Percentiles rank a stretch among this genome's conserved stretches.
phyloP scores from a whole-genome alignment of 495 filamentous ascomycete species.

The Penicillium canescens region DNA sequence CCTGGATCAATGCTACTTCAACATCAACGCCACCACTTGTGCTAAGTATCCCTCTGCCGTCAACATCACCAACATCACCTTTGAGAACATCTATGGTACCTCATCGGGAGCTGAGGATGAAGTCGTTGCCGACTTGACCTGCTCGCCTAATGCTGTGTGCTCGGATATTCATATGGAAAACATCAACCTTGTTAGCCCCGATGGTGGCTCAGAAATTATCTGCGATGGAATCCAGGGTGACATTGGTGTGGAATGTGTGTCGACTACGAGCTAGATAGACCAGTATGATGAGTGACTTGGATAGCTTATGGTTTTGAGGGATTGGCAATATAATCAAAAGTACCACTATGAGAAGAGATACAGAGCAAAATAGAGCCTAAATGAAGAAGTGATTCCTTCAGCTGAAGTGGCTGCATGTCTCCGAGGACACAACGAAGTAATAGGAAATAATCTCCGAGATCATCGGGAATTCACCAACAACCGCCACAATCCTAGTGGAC shows the following conservation, averaged over 20 bases:
- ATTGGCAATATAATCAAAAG: neutral
- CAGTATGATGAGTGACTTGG: too few species aligned
- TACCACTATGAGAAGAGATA: neutral
- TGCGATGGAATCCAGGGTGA: conserved; percentile 54
- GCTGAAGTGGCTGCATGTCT: too few species aligned
- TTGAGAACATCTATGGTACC: conserved; percentile 56
- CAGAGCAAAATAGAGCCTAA: too few species aligned
- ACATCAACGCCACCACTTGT: conserved; percentile 51
- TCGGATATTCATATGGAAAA: conserved; percentile 50
- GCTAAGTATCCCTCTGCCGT: conserved; percentile 50
- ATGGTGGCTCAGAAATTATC: conserved; percentile 45
- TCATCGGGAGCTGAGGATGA: conserved; percentile 50
- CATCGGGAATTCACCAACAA: too few species aligned
- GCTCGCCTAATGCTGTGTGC: conserved; percentile 56
- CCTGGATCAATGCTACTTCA: conserved; percentile 61
- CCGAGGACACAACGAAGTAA: too few species aligned
- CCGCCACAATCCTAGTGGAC: too few species aligned
- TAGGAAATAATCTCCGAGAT: too few species aligned
- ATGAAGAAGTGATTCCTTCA: too few species aligned
- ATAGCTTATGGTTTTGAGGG: too few species aligned
- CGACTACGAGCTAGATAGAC: conserved; percentile 6
- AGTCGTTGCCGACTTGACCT: conserved; percentile 51
- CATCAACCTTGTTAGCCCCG: conserved; percentile 51
- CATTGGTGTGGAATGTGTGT: conserved; percentile 46
- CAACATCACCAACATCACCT: conserved; percentile 55